phyloP scores from a whole-genome alignment of 164 flowering plant genomes.

The Sextonia rubra region DNA sequence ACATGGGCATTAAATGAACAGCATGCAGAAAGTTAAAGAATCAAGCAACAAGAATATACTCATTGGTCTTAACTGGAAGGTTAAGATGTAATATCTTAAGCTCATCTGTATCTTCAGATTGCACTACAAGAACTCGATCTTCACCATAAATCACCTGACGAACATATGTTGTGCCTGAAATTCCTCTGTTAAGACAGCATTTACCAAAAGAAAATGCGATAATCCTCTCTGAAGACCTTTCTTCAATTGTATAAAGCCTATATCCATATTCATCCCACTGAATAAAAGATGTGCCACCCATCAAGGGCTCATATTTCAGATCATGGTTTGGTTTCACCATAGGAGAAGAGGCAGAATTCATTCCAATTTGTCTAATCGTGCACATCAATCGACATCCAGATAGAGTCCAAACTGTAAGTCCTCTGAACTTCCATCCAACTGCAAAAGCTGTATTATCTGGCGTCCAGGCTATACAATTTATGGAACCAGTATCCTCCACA shows the following conservation, averaged over 20 bases:
- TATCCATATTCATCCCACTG: constrained; percentile 99
- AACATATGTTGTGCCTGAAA: constrained; percentile 73
- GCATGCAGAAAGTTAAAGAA: not conserved
- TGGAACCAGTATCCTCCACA: constrained; percentile 90
- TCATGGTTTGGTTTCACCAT: constrained; percentile 65
- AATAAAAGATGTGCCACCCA: constrained; percentile 74
- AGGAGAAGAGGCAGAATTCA: constrained; percentile 89
- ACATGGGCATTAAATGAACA: not conserved
- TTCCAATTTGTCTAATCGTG: constrained; percentile 88
- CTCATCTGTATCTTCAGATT: constrained; percentile 89
- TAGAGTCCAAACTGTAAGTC: constrained; percentile 93
- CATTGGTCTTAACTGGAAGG: constrained; percentile 80
- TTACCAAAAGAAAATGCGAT: constrained; percentile 92
- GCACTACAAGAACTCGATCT: constrained; percentile 88
- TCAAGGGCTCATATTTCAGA: constrained; percentile 76
- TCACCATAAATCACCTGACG: constrained; percentile 95
- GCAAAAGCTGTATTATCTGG: constrained; percentile 98
- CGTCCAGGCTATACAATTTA: constrained; percentile 89
- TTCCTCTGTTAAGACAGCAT: constrained; percentile 90
- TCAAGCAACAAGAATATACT: constrained; percentile 5
- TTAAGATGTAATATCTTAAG: constrained; percentile 81
- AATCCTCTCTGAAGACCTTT: constrained; percentile 72
- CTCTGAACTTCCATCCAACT: constrained; percentile 94
- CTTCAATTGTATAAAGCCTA: constrained; percentile 85
- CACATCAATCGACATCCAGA: constrained; percentile 99